Evolutionary conservation across 2,329 filamentous ascomycete species (phyloP).

Genomic region (Fusarium sambucinum): DNA sequence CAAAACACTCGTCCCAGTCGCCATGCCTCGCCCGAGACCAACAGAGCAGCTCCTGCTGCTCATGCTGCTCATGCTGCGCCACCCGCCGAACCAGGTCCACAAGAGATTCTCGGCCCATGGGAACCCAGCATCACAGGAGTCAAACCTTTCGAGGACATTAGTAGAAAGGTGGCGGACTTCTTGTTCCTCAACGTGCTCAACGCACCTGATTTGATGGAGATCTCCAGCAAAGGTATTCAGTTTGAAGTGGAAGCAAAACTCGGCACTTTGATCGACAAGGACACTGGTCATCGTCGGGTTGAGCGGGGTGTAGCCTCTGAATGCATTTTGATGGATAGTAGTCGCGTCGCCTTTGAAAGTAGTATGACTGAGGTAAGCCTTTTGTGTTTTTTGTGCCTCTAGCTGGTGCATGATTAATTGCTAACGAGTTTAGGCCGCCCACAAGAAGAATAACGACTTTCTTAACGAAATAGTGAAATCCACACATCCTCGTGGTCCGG

Average conservation of each 20-base stretch:
- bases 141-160: conserved; percentile 79
- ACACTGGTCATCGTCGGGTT: conserved; percentile 77
- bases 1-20: conserved; percentile 57
- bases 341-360: conserved; percentile 79
- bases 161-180: conserved; percentile 83
- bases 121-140: conserved; percentile 76
- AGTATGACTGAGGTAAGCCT: conserved; percentile 87
- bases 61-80: conserved; percentile 29
- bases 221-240: conserved; percentile 73
- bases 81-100: conserved; percentile 48
- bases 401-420: background rate
- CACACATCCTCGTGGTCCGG: conserved; percentile 66
- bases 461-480: conserved; percentile 77
- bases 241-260: conserved; percentile 97
- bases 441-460: conserved; percentile 85
- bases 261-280: conserved; percentile 81
- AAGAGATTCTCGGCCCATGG: conserved; percentile 66
- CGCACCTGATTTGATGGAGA: conserved; percentile 73
- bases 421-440: conserved; percentile 71
- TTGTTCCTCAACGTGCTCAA: conserved; percentile 78
- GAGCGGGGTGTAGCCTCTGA: conserved; percentile 76
- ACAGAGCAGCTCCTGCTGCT: conserved; percentile 33
- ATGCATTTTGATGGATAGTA: conserved; percentile 72
- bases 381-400: background rate
- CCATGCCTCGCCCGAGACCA: conserved; percentile 50